Percentiles rank a stretch among this genome's conserved stretches.
These are phyloP conservation scores for Alternaria consortialis DNA, from an alignment of 2,329 filamentous ascomycete genomes.

Conservation along the genomic window DNA sequence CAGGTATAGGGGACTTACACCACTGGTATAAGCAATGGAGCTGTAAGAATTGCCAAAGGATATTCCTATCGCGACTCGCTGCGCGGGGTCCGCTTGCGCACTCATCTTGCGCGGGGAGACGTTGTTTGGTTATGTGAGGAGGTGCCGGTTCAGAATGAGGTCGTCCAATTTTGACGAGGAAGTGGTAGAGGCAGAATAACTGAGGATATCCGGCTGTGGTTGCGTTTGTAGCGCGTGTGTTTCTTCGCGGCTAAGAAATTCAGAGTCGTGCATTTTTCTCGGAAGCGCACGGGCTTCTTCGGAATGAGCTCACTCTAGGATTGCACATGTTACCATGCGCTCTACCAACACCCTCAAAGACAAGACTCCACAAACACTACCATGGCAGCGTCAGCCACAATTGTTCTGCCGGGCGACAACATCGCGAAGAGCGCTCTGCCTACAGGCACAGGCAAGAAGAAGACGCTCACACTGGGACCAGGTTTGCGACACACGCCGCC, in stretches of 20 bases:
- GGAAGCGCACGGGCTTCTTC: constrained; percentile 20
- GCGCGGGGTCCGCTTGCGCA: constrained; percentile 60
- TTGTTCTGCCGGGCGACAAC: constrained; percentile 84
- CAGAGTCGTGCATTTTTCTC: constrained; percentile 26
- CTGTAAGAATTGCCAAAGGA: constrained; percentile 99
- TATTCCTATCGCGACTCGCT: constrained; percentile 84
- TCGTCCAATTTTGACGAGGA: not conserved
- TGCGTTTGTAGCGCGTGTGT: constrained; percentile 7
- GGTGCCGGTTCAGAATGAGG: not conserved
- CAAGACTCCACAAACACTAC: constrained; percentile 18
- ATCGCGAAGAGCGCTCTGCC: constrained; percentile 74
- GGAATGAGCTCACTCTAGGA: constrained; percentile 26
- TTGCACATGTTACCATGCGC: constrained; percentile 9
- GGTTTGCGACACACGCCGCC: constrained; percentile 84
- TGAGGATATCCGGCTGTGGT: constrained; percentile 3
- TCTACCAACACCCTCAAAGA: not conserved
- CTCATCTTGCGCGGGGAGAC: constrained; percentile 53
- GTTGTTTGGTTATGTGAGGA: constrained; percentile 3
- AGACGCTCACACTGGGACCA: constrained; percentile 80
- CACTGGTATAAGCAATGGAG: constrained; percentile 88
- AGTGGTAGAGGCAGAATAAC: not conserved
- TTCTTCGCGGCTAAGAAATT: constrained; percentile 33
- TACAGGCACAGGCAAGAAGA: constrained; percentile 67
- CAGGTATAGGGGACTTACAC: constrained; percentile 52
- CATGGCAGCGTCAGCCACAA: constrained; percentile 65